Conservation (phyloP, 352 stramenopile species). For the Phytophthora aleatoria region DNA sequence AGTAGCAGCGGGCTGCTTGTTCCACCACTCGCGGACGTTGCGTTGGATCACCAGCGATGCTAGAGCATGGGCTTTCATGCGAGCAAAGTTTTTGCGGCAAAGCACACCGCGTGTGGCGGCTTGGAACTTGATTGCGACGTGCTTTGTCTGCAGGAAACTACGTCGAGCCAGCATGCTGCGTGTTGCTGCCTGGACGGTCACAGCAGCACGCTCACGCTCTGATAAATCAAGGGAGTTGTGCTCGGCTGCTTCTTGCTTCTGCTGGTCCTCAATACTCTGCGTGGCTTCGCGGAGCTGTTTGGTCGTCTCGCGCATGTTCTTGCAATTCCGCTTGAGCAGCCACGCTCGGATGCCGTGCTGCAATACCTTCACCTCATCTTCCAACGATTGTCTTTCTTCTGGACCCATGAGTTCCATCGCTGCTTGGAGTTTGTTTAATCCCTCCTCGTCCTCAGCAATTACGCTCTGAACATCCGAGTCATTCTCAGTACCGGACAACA, state of each 20-base stretch:
- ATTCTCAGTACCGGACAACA: conserved; percentile 47
- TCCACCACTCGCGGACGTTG: conserved; percentile 87
- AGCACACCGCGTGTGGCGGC: conserved; percentile 80
- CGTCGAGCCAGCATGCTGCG: conserved; percentile 82
- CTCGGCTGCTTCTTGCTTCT: conserved; percentile 44
- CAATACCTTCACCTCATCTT: conserved; percentile 87
- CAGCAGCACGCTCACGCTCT: conserved; percentile 72
- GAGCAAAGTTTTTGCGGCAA: conserved; percentile 86
- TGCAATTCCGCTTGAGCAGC: conserved; percentile 89
- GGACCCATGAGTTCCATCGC: conserved; percentile 88
- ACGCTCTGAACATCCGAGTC: conserved; percentile 85
- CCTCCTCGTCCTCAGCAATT: conserved; percentile 81
- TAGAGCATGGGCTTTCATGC: conserved; percentile 85
- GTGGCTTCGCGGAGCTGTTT: conserved; percentile 80
- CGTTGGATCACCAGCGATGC: conserved; percentile 86
- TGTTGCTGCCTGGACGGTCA: conserved; percentile 87
- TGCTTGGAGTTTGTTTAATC: conserved; percentile 73
- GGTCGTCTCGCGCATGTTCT: conserved; percentile 88
- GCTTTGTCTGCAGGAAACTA: conserved; percentile 85
- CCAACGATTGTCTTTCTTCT: conserved; percentile 82
- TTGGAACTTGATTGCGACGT: conserved; percentile 88
- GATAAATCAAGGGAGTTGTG: conserved; percentile 33
- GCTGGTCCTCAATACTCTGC: conserved; percentile 60
- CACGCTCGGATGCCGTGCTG: conserved; percentile 88
- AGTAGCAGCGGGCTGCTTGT: conserved; percentile 54